Evolutionary conservation across 2,329 filamentous ascomycete genomes (phyloP).

Genomic region (Fusarium continuum): DNA sequence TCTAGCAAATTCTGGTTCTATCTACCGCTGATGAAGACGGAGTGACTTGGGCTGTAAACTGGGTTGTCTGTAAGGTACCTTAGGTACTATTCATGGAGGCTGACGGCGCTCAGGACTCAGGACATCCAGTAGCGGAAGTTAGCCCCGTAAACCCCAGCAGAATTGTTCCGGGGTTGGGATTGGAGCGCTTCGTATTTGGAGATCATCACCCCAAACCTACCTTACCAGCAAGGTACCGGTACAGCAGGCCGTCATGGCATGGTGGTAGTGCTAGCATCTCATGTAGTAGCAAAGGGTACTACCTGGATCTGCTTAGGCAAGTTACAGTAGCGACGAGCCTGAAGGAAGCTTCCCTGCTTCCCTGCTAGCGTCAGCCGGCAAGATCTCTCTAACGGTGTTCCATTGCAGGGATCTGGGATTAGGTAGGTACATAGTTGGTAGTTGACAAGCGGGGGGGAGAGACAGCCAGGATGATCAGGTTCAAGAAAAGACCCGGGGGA

Average conservation of each 20-base stretch:
- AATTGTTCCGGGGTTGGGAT: constrained; percentile 5
- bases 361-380: constrained; percentile 8
- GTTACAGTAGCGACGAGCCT: background rate
- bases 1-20: background rate
- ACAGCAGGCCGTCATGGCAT: background rate
- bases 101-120: no score
- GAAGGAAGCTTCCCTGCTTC: constrained; percentile 9
- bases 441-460: background rate
- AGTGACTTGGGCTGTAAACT: no score
- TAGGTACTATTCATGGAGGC: no score
- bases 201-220: constrained; percentile 9
- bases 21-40: background rate
- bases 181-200: constrained; percentile 28
- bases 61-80: no score
- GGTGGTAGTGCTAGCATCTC: constrained; percentile 10
- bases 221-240: background rate
- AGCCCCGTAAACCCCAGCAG: constrained; percentile 13
- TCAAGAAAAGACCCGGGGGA: no score
- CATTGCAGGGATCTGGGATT: constrained; percentile 20
- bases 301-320: constrained; percentile 2
- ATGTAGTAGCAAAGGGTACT: constrained; percentile 1
- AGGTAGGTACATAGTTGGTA: no score
- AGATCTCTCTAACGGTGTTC: constrained; percentile 33
- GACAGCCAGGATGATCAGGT: no score
- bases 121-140: background rate